Conservation (phyloP, 441 rosid species). For the Arabidopsis hybrid region DNA sequence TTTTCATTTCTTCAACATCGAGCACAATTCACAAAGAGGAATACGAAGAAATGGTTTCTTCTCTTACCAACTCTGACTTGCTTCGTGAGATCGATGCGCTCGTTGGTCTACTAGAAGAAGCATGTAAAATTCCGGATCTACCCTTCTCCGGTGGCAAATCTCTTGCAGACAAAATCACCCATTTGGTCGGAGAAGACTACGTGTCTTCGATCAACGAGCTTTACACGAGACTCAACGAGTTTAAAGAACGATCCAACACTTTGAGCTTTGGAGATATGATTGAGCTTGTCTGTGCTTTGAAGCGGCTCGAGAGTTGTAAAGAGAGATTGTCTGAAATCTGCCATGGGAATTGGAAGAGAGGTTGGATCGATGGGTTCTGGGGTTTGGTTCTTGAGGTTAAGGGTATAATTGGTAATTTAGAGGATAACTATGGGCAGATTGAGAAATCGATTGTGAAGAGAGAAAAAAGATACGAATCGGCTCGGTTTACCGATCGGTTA, state of each 20-base stretch:
- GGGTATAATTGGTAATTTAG: conserved; percentile 43
- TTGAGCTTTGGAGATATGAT: conserved; percentile 67
- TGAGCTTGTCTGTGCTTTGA: conserved; percentile 66
- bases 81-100: conserved; percentile 62
- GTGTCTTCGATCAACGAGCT: conserved; percentile 61
- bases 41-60: conserved; percentile 61
- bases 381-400: conserved; percentile 52
- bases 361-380: conserved; percentile 61
- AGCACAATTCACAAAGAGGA: conserved; percentile 55
- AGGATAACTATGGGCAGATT: conserved; percentile 24
- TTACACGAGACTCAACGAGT: conserved; percentile 62
- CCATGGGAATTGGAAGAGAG: conserved; percentile 50
- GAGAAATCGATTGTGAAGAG: conserved; percentile 43
- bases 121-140: conserved; percentile 57
- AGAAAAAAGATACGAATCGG: conserved; percentile 58
- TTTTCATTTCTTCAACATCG: conserved; percentile 63
- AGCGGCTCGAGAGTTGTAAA: conserved; percentile 59
- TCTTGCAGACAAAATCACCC: conserved; percentile 49
- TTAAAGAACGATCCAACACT: conserved; percentile 53
- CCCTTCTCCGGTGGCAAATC: conserved; percentile 43
- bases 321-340: conserved; percentile 50
- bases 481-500: conserved; percentile 66
- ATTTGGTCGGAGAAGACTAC: conserved; percentile 63
- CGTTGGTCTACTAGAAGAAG: conserved; percentile 58
- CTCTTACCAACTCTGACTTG: conserved; percentile 56